A percentile compares a stretch with the other conserved stretches of the same genome.
Evolutionary conservation across 495 filamentous ascomycete genomes (phyloP).

Genomic region (Penicillium tannophilum): DNA sequence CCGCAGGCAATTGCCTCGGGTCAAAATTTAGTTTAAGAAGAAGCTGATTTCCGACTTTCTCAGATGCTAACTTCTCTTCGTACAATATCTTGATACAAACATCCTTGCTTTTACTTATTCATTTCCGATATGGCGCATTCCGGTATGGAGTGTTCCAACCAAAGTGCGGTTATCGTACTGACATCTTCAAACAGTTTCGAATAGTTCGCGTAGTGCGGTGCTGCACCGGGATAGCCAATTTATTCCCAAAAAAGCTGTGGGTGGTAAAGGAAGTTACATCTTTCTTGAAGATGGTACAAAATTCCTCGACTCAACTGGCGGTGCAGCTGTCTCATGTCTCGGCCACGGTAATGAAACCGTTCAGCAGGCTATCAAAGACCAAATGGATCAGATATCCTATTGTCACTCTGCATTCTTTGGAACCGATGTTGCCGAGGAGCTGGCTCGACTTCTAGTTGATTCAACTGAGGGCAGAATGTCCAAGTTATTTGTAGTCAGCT

Average conservation of each 20-base stretch:
- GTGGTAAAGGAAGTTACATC: conserved; percentile 48
- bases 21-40: conserved; percentile 15
- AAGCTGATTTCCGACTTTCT: conserved; percentile 1
- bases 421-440: conserved; percentile 47
- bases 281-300: conserved; percentile 60
- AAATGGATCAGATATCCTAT: conserved; percentile 53
- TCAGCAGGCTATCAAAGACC: conserved; percentile 47
- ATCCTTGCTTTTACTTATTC: not conserved
- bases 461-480: conserved; percentile 49
- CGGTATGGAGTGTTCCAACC: conserved; percentile 5
- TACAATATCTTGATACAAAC: not conserved
- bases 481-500: conserved; percentile 53
- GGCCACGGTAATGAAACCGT: conserved; percentile 52
- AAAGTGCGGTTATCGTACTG: conserved; percentile 1
- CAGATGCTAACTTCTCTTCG: not conserved
- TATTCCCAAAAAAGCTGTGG: conserved; percentile 42
- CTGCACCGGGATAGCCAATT: conserved; percentile 47
- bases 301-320: conserved; percentile 64
- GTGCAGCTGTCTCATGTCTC: conserved; percentile 53
- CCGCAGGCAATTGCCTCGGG: conserved; percentile 28
- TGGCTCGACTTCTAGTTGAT: conserved; percentile 45
- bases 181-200: conserved; percentile 9
- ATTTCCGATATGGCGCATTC: not conserved
- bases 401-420: conserved; percentile 57
- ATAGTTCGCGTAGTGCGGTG: conserved; percentile 33